Evolutionary conservation across 805 yeast genomes (phyloP), one percentile per base, ranked within the genome.

Genomic region (Peterozyma toletana): DNA sequence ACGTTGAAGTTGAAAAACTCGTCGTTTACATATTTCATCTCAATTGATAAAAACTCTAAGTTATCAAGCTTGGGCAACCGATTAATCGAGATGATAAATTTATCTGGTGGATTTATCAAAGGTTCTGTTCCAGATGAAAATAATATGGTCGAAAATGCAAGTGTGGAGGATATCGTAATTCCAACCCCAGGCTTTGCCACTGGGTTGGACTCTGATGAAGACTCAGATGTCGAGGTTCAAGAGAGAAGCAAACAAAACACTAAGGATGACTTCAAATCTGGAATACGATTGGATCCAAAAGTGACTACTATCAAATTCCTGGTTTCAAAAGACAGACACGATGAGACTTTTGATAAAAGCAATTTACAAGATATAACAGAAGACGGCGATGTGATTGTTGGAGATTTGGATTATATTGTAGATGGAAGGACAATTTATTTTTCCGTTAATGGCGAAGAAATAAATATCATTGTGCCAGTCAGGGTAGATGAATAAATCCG

Each of bases 41-140:
- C 57, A 0, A 45, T 60, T 1, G 41, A 55, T 2, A 42, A 50
- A 1, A 50, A 52, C 17, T 54, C 57, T 2, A 56, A 59, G 3
- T 45, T 58, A 10, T 38, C 42, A 1, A 58, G 53, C 2, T 43
- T 68, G 16, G 62, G 63, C 41, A 43, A 47, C 3, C 43, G 54
- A 15, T 59, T 78, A 18, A 56, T 58, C 1, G 51, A 54, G 5
- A 66, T 70, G 21, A 66, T 79, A 21, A 67, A 70, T 44, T 48
- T 58, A 2, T 64, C 77, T 0, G 83, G 83, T 2, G 83, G 83
- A 0, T 53, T 73, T 33, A 50, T 44, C n/a, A 43, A 53, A 3
- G 51, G 57, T 31, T 55, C 53, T 35, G 43, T 42, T 3, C 54
- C 70, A 1, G 56, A 50, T 3, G 58, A 59, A 5, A 53, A 57